These are phyloP conservation scores for Cnidoscolus chayamansa DNA, from an alignment of 441 rosid species.

Conservation along the genomic window DNA sequence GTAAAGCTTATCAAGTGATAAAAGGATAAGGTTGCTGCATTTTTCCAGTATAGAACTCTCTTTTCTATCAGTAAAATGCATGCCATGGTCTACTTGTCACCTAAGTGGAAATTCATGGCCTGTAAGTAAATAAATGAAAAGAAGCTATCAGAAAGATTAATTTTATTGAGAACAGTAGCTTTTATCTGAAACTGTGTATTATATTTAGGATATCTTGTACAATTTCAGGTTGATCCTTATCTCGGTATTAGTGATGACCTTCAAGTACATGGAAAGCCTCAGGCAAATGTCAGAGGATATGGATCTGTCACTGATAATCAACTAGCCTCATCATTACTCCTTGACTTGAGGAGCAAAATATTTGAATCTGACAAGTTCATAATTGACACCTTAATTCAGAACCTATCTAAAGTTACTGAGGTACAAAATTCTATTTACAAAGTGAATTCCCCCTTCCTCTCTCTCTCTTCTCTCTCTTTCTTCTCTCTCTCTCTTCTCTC, in stretches of 20 bases:
- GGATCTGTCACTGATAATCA: conserved; percentile 67
- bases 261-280: conserved; percentile 67
- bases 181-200: background rate
- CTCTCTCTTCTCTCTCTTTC: too few relatives aligned
- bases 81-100: background rate
- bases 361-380: conserved; percentile 46
- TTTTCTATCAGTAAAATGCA: background rate
- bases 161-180: background rate
- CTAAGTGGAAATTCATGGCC: background rate
- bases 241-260: conserved; percentile 63
- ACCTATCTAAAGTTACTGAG: conserved; percentile 54
- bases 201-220: background rate
- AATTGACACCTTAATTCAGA: conserved; percentile 45
- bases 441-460: too few relatives aligned
- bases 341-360: conserved; percentile 50
- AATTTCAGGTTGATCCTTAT: conserved; percentile 79
- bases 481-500: too few relatives aligned
- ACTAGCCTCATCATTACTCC: conserved; percentile 51
- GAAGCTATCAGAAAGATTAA: background rate
- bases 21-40: too few relatives aligned
- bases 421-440: conserved; percentile 31
- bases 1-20: background rate
- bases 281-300: conserved; percentile 55
- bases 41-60: background rate
- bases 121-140: background rate